Evolutionary conservation across 2,329 filamentous ascomycete genomes (phyloP).

Genomic region (Fusarium mundagurra): DNA sequence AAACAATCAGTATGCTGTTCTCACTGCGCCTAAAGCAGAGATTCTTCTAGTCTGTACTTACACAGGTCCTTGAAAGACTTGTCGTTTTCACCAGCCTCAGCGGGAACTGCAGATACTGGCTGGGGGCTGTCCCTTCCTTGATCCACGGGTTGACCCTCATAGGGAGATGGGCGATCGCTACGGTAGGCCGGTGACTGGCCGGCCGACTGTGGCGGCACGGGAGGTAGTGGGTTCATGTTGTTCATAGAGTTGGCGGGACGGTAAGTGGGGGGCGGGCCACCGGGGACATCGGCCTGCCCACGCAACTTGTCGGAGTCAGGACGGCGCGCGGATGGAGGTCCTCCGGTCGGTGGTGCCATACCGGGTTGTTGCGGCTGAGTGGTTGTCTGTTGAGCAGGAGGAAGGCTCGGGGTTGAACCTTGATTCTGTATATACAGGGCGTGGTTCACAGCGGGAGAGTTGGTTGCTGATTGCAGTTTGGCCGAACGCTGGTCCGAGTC

Average conservation of each 20-base stretch:
- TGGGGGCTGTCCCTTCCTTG: conserved; percentile 67
- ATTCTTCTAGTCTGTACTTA: conserved; percentile 48
- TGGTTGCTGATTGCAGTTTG: conserved; percentile 55
- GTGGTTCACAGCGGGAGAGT: conserved; percentile 55
- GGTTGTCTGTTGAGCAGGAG: conserved; percentile 44
- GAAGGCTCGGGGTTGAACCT: conserved; percentile 43
- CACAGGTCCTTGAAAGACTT: conserved; percentile 67
- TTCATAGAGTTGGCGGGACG: conserved; percentile 60
- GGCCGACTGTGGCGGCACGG: conserved; percentile 48
- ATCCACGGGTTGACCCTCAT: conserved; percentile 56
- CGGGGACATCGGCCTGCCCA: conserved; percentile 53
- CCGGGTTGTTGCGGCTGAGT: conserved; percentile 46
- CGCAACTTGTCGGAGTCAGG: conserved; percentile 62
- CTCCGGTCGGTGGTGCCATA: conserved; percentile 61
- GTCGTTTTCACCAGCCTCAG: conserved; percentile 58
- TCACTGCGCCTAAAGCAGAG: background rate
- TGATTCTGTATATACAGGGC: conserved; percentile 50
- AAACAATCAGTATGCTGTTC: conserved; percentile 34
- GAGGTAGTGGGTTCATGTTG: conserved; percentile 55
- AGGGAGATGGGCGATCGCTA: conserved; percentile 53
- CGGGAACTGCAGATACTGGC: conserved; percentile 51
- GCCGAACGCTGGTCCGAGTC: conserved; percentile 58
- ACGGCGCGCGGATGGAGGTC: conserved; percentile 56
- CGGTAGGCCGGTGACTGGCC: conserved; percentile 52
- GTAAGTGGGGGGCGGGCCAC: conserved; percentile 62